A percentile compares a stretch with the other conserved stretches of the same genome.
These are phyloP conservation scores for Lachancea kluyveri DNA, from an alignment of 805 yeast genomes.

Conservation along the genomic window DNA sequence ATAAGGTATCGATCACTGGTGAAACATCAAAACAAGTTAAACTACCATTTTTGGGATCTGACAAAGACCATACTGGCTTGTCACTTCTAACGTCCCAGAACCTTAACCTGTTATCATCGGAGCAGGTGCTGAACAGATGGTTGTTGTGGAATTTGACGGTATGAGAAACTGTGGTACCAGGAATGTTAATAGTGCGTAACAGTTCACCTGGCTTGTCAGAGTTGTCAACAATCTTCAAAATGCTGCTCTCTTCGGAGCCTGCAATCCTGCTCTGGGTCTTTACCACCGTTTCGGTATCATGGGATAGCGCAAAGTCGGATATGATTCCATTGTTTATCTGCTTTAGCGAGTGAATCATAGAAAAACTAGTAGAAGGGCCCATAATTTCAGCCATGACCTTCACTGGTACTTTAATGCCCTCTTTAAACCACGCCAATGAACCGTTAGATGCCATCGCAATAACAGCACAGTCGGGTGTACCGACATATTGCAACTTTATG, in stretches of 20 bases:
- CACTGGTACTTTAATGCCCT: slow-evolving; percentile 26
- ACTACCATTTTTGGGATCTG: slow-evolving; percentile 25
- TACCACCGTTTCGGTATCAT: slow-evolving; percentile 22
- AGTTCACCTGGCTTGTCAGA: slow-evolving; percentile 27
- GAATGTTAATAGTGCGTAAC: slow-evolving; percentile 23
- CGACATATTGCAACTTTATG: slow-evolving; percentile 21
- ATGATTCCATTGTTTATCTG: slow-evolving; percentile 18
- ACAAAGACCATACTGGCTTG: slow-evolving; percentile 20
- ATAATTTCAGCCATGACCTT: slow-evolving; percentile 28
- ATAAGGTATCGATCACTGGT: slow-evolving; percentile 22
- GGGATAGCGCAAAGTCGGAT: slow-evolving; percentile 27
- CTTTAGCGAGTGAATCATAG: slow-evolving; percentile 25
- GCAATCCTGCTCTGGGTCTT: slow-evolving; percentile 20
- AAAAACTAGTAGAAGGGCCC: slow-evolving; percentile 28
- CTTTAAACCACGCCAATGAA: slow-evolving; percentile 30
- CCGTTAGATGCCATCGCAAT: slow-evolving; percentile 29
- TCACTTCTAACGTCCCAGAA: slow-evolving; percentile 30
- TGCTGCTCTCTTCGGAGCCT: slow-evolving; percentile 25
- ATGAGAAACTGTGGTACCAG: slow-evolving; percentile 28
- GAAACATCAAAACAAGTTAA: slow-evolving; percentile 26
- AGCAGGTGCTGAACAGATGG: slow-evolving; percentile 27
- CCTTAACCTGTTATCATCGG: slow-evolving; percentile 28
- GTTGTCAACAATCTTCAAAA: slow-evolving; percentile 27
- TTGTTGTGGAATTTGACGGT: slow-evolving; percentile 28
- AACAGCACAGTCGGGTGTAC: slow-evolving; percentile 32